A percentile compares a stretch with the other conserved stretches of the same genome.
These are phyloP conservation scores for Saksenaea vasiformis DNA, from an alignment of 371 early-diverging fungal genomes.

Conservation along the genomic window DNA sequence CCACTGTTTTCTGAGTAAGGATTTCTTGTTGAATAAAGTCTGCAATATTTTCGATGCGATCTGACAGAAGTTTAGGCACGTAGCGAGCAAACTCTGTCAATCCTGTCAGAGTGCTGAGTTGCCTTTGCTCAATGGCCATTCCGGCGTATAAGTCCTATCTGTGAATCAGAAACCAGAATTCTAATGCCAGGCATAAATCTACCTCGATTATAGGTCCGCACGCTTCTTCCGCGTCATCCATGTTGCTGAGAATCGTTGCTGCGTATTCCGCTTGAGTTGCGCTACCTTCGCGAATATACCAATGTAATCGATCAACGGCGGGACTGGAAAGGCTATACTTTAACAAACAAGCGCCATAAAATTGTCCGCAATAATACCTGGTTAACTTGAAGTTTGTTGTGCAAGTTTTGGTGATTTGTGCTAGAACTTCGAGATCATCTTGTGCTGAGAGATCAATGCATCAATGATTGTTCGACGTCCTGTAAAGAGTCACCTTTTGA, in stretches of 20 bases:
- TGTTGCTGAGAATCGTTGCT: slow-evolving; percentile 58
- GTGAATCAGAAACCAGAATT: background rate
- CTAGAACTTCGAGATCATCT: slow-evolving; percentile 64
- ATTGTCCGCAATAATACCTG: slow-evolving; percentile 12
- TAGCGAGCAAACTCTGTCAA: slow-evolving; percentile 64
- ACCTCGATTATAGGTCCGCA: slow-evolving; percentile 33
- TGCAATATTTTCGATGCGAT: slow-evolving; percentile 38
- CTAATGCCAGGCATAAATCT: background rate
- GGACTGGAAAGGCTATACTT: background rate
- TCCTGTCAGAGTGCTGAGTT: slow-evolving; percentile 51
- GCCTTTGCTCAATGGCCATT: slow-evolving; percentile 30
- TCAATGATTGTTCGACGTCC: background rate
- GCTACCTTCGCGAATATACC: slow-evolving; percentile 50
- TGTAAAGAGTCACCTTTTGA: slow-evolving; percentile 1
- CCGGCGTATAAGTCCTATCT: slow-evolving; percentile 9
- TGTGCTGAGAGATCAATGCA: slow-evolving; percentile 29
- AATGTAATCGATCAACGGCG: slow-evolving; percentile 31
- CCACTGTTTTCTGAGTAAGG: slow-evolving; percentile 41
- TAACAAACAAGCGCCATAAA: background rate
- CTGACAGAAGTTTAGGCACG: slow-evolving; percentile 46
- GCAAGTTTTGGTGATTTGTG: slow-evolving; percentile 60
- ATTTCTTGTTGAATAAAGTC: slow-evolving; percentile 64
- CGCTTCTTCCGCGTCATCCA: slow-evolving; percentile 22
- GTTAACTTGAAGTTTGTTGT: slow-evolving; percentile 47
- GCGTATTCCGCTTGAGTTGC: slow-evolving; percentile 62